A percentile compares a stretch with the other conserved stretches of the same genome.
These are phyloP conservation scores for Lepidium africanum DNA, from an alignment of 345 rosid genomes.

Conservation along the genomic window DNA sequence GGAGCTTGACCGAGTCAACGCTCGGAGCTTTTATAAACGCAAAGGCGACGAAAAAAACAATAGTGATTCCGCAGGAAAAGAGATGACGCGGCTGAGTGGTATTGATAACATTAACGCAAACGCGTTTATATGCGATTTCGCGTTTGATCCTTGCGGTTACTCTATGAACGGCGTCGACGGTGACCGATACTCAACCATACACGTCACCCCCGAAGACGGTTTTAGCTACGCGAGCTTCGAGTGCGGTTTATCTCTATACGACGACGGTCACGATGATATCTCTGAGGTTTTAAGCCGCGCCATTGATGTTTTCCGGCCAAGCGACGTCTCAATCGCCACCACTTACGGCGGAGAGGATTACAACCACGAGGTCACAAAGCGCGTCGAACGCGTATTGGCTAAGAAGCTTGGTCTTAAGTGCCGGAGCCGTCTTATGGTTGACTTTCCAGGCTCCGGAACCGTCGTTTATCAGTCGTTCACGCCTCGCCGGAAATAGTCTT, in stretches of 20 bases:
- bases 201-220: constrained; percentile 96
- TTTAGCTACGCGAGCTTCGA: constrained; percentile 95
- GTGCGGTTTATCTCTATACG: constrained; percentile 51
- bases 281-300: constrained; percentile 49
- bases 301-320: constrained; percentile 73
- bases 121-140: constrained; percentile 76
- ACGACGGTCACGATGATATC: constrained; percentile 42
- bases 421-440: constrained; percentile 60
- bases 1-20: constrained; percentile 63
- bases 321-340: constrained; percentile 53
- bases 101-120: constrained; percentile 54
- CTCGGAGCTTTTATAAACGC: constrained; percentile 49
- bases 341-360: constrained; percentile 38
- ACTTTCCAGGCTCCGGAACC: constrained; percentile 64
- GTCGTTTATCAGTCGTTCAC: constrained; percentile 81
- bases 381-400: constrained; percentile 53
- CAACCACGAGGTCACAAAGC: constrained; percentile 48
- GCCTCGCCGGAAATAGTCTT: constrained; percentile 45
- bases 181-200: constrained; percentile 92
- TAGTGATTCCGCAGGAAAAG: constrained; percentile 59
- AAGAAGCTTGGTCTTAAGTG: constrained; percentile 71
- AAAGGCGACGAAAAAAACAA: constrained; percentile 34
- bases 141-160: constrained; percentile 95
- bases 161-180: constrained; percentile 93
- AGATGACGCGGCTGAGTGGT: constrained; percentile 76